Evolutionary conservation across 192 early-diverging fungal genomes (phyloP).

Genomic region (Umbelopsis sp.): DNA sequence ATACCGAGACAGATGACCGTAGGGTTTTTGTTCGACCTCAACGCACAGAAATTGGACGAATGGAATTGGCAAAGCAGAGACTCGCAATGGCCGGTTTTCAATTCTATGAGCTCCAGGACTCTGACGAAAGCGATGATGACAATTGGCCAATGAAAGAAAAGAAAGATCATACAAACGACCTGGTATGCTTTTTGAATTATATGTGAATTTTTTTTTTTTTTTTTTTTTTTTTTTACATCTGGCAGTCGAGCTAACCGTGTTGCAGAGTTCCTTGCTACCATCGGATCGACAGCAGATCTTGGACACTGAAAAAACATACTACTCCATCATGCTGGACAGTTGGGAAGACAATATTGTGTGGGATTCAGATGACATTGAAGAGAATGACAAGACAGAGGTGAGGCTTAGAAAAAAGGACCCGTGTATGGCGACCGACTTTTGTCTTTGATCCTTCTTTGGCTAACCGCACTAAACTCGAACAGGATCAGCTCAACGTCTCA

Average conservation of each 20-base stretch:
- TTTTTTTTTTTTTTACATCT: no score
- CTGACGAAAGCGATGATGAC: constrained; percentile 8
- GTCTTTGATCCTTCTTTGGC: not conserved
- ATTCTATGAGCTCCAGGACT: not conserved
- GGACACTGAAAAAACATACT: constrained; percentile 45
- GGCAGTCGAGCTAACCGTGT: no score
- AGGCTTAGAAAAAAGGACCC: no score
- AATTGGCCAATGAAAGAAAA: not conserved
- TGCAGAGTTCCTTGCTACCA: not conserved
- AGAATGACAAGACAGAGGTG: not conserved
- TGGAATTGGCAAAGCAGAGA: not conserved
- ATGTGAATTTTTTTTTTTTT: no score
- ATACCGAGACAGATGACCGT: not conserved
- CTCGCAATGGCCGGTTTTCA: not conserved
- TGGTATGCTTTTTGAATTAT: not conserved
- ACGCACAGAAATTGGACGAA: not conserved
- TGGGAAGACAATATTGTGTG: constrained; percentile 90
- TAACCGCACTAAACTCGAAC: not conserved
- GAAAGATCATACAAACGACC: not conserved
- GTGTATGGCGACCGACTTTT: no score
- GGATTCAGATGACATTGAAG: constrained; percentile 51
- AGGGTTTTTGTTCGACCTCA: constrained; percentile 3
- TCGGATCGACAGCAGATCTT: constrained; percentile 15
- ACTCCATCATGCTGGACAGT: constrained; percentile 71
- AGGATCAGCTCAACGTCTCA: constrained; percentile 6